These are phyloP conservation scores for Bruguiera gymnorhiza DNA, from an alignment of 345 rosid genomes.

Conservation along the genomic window DNA sequence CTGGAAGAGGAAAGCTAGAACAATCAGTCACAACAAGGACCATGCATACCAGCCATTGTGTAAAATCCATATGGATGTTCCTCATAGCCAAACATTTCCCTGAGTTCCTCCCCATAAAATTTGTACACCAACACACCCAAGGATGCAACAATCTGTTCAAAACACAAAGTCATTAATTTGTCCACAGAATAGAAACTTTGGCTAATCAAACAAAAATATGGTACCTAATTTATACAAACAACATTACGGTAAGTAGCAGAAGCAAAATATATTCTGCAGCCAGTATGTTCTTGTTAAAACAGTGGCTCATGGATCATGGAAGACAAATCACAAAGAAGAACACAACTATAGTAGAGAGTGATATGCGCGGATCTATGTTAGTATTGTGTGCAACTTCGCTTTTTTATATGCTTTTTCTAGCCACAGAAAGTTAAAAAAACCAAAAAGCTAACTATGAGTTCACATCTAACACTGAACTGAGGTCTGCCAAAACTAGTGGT, in stretches of 20 bases:
- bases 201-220: neutral
- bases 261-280: constrained; percentile 1
- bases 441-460: too few relatives aligned
- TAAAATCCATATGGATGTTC: constrained; percentile 98
- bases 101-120: constrained; percentile 87
- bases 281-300: neutral
- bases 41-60: constrained; percentile 76
- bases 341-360: too few relatives aligned
- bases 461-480: too few relatives aligned
- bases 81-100: constrained; percentile 97
- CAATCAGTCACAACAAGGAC: neutral
- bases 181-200: neutral
- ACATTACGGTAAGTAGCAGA: too few relatives aligned
- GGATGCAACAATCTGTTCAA: constrained; percentile 78
- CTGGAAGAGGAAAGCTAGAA: constrained; percentile 9
- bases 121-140: constrained; percentile 94
- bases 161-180: constrained; percentile 15
- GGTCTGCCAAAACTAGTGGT: too few relatives aligned
- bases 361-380: too few relatives aligned
- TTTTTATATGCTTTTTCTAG: too few relatives aligned
- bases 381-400: too few relatives aligned
- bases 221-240: too few relatives aligned
- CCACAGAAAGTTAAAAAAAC: too few relatives aligned
- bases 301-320: too few relatives aligned
- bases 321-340: too few relatives aligned